phyloP scores from a whole-genome alignment of 1,284 basidiomycete species.

The Malassezia dermatis region DNA sequence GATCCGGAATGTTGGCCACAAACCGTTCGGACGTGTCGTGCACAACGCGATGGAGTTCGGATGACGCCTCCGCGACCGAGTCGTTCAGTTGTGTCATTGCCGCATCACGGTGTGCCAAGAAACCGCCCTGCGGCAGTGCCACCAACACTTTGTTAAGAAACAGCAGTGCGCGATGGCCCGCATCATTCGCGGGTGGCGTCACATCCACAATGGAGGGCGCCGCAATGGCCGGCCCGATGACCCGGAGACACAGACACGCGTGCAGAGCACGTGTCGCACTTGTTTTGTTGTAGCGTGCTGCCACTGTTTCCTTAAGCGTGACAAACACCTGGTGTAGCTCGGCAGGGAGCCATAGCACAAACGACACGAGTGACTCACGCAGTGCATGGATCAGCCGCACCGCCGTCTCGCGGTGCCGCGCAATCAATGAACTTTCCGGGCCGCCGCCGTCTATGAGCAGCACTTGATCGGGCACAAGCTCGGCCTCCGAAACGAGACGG shows the following conservation, averaged over 20 bases:
- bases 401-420: neutral
- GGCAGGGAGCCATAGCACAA: neutral
- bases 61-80: neutral
- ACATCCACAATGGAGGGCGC: neutral
- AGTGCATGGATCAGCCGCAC: neutral
- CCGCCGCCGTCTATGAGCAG: neutral
- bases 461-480: neutral
- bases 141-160: slow-evolving; percentile 10
- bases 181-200: neutral
- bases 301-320: neutral
- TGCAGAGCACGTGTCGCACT: neutral
- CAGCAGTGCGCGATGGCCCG: neutral
- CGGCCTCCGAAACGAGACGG: neutral
- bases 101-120: slow-evolving; percentile 1
- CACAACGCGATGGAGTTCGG: neutral
- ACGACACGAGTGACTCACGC: neutral
- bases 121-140: slow-evolving; percentile 5
- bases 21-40: neutral
- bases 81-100: neutral
- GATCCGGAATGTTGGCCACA: neutral
- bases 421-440: neutral
- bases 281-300: neutral
- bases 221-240: slow-evolving; percentile 8
- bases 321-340: slow-evolving; percentile 1
- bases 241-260: slow-evolving; percentile 1